Conservation (phyloP, 305 asterid species). For the Solanum hybrid region DNA sequence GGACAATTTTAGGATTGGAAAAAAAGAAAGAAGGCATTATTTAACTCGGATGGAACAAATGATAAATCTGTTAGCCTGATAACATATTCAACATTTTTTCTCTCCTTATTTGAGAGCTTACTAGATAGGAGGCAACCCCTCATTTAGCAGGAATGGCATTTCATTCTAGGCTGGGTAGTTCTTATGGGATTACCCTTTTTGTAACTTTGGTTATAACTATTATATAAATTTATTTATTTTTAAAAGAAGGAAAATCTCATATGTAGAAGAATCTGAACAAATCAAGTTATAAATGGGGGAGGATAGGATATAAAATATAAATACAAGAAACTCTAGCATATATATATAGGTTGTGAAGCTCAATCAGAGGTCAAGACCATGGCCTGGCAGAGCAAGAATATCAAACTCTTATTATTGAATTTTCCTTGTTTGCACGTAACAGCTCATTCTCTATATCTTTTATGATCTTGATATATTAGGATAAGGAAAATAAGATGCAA, state of each 20-base stretch:
- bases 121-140: background rate
- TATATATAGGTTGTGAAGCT: background rate
- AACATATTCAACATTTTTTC: background rate
- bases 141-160: background rate
- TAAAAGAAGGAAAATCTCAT: background rate
- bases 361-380: background rate
- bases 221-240: no score
- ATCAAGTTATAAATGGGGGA: background rate
- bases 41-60: background rate
- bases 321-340: background rate
- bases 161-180: background rate
- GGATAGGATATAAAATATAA: background rate
- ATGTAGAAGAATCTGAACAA: background rate
- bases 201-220: background rate
- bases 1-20: background rate
- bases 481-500: background rate
- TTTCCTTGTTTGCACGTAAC: background rate
- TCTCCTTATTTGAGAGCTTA: background rate
- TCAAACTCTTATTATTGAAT: background rate
- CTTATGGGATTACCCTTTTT: background rate
- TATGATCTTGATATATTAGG: background rate
- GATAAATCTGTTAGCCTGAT: background rate
- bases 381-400: background rate
- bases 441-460: background rate
- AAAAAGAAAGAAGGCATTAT: background rate